Evolutionary conservation across 257 asterid species (phyloP), one percentile per base, ranked within the genome.

Genomic region (Rubia yunnanensis): DNA sequence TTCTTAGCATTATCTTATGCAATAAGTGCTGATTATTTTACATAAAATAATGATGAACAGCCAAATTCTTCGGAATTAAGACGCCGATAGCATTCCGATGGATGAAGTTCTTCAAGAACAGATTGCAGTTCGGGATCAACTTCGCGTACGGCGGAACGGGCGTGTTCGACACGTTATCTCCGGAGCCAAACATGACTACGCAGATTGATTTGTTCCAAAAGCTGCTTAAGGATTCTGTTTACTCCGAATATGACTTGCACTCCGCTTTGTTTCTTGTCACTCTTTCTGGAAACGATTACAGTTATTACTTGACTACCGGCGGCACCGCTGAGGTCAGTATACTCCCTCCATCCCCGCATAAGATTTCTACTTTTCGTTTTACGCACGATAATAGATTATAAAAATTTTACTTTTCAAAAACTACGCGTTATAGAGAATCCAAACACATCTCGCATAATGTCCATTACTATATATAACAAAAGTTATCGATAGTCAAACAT

Each of bases 91-190:
- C 97, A 3, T 83, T 82, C 72, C 64, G 70, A 76, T 86, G 87
- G 95, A 82, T 77, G 77, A 86, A 84, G 54, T 55, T 74, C 61
- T 95, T 77, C 1, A 72, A 77, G 1, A 72, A 79, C 18, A 77
- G 77, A 30, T 1, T 86, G 69, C 36, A 22, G n/a, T 50, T 79
- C 46, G 99, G 99, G 10, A 24, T 92, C 76, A 88, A 92, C 80
- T 92, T 89, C 27, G 99, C 99, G 0, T 89, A 79, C 28, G 99
- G 99, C 62, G 99, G 99, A 32, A 92, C 92, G 38, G 99, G 99
- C 0, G 99, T 92, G 5, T 92, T 92, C 72, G 53, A 87, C 68
- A 92, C 96, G 0, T 17, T 70, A 10, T 76, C 17, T 2, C 5
- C 79, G 34, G 69, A 74, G 30, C 97, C 99, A 0, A 92, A 88